Conservation (phyloP, 306 rosid genomes). For the Trifolium pratense region DNA sequence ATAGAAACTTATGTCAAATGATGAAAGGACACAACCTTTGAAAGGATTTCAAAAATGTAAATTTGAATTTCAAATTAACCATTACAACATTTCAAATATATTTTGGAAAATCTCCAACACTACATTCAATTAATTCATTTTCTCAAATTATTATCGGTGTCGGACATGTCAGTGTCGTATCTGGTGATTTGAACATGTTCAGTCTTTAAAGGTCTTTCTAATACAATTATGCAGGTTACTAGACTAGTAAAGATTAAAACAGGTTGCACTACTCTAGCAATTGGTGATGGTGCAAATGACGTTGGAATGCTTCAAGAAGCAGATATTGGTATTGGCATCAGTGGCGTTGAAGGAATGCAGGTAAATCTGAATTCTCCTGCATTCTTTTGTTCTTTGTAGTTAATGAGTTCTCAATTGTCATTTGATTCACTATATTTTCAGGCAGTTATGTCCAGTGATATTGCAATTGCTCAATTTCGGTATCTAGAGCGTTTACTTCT, state of each 20-base stretch:
- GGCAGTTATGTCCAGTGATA: conserved; percentile 98
- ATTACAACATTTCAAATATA: no score
- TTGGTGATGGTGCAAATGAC: conserved; percentile 98
- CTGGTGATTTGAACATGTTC: neutral
- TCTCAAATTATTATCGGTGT: no score
- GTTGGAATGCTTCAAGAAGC: conserved; percentile 99
- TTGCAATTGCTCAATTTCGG: conserved; percentile 89
- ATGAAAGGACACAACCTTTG: no score
- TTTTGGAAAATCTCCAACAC: no score
- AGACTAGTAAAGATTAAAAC: conserved; percentile 80
- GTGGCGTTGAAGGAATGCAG: conserved; percentile 99
- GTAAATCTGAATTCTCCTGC: conserved; percentile 46
- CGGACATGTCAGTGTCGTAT: no score
- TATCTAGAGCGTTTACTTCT: conserved; percentile 88
- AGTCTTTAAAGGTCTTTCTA: conserved; percentile 6
- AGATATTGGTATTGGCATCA: conserved; percentile 90
- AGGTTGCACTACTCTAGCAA: conserved; percentile 77
- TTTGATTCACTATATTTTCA: conserved; percentile 49
- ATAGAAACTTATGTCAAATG: no score
- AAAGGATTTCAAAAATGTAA: no score
- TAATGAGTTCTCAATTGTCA: conserved; percentile 8
- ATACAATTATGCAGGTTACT: conserved; percentile 63
- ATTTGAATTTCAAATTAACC: no score
- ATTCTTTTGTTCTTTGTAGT: neutral
- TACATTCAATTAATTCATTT: no score